Evolutionary conservation across 2,329 filamentous ascomycete species (phyloP).

Genomic region (Phyllosticta citriasiana): DNA sequence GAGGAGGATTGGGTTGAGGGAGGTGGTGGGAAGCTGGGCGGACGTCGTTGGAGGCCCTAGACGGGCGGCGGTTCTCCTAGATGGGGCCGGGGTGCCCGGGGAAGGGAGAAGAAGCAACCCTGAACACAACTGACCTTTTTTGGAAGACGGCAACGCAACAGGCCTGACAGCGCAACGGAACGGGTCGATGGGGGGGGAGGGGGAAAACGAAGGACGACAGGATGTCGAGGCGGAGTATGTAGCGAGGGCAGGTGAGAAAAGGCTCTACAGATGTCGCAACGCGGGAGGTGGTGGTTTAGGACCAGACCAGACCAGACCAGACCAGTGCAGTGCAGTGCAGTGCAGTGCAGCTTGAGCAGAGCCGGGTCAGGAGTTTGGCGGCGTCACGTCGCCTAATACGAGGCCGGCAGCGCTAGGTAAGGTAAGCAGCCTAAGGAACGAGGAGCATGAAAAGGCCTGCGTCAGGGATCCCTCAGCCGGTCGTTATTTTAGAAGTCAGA

Average conservation of each 20-base stretch:
- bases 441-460: slow-evolving; percentile 6
- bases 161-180: no score
- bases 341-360: neutral
- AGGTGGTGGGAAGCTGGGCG: neutral
- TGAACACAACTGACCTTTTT: neutral
- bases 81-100: neutral
- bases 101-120: neutral
- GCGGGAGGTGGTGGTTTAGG: neutral
- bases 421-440: slow-evolving; percentile 11
- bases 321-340: no score
- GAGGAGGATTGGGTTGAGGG: neutral
- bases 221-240: neutral
- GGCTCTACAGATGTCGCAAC: neutral
- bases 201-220: neutral
- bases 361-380: slow-evolving; percentile 10
- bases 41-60: slow-evolving; percentile 2
- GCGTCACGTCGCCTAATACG: slow-evolving; percentile 9
- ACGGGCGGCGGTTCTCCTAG: neutral
- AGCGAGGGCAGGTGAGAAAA: neutral
- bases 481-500: neutral
- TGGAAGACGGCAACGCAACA: neutral
- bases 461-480: neutral
- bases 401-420: slow-evolving; percentile 12
- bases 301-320: neutral
- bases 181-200: neutral